phyloP scores from a whole-genome alignment of 2,329 filamentous ascomycete genomes.

The Aulographum hederae region DNA sequence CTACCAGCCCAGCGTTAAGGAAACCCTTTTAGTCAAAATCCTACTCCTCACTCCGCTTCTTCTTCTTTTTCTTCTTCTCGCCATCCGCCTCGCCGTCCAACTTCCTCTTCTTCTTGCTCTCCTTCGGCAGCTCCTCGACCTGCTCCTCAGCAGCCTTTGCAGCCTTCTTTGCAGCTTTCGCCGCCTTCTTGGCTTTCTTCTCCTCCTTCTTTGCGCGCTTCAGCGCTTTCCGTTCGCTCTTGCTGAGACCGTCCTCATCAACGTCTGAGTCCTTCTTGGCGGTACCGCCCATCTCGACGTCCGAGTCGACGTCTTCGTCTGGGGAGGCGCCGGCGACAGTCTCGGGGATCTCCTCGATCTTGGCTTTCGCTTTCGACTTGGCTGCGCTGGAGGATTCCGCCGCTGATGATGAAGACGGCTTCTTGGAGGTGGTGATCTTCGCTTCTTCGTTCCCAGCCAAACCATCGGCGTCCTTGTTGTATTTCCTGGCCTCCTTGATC shows the following conservation, averaged over 20 bases:
- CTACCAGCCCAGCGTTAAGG: too few relatives aligned
- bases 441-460: conserved; percentile 50
- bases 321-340: conserved; percentile 8
- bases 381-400: conserved; percentile 24
- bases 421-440: conserved; percentile 13
- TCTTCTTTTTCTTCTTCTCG: conserved; percentile 48
- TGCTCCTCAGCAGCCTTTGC: conserved; percentile 20
- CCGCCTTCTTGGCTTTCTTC: conserved; percentile 16
- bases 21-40: too few relatives aligned
- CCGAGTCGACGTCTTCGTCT: conserved; percentile 17
- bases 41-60: conserved; percentile 14
- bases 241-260: background rate
- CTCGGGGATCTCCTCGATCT: conserved; percentile 20
- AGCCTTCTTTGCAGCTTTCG: conserved; percentile 26
- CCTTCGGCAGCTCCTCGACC: conserved; percentile 18
- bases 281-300: conserved; percentile 9
- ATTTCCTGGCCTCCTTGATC: conserved; percentile 81
- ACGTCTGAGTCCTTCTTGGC: conserved; percentile 6
- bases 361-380: conserved; percentile 24
- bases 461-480: conserved; percentile 88
- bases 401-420: conserved; percentile 27
- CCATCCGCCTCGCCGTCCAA: conserved; percentile 30
- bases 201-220: conserved; percentile 18
- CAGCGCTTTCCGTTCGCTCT: conserved; percentile 10
- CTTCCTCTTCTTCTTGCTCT: conserved; percentile 30